phyloP scores from a whole-genome alignment of 345 rosid genomes.

The Brassica juncea region DNA sequence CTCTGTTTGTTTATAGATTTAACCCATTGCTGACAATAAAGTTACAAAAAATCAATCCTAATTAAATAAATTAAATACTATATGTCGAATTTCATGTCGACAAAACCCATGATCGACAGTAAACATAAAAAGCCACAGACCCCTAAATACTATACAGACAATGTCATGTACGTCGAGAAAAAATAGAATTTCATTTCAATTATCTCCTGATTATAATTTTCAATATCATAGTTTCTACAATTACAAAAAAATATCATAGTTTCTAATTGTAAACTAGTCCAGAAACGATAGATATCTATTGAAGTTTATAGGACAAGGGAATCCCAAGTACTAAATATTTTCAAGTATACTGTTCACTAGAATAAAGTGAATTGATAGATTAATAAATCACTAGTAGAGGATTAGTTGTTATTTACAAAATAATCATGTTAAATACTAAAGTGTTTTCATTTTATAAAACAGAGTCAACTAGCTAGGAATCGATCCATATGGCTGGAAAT shows the following conservation, averaged over 20 bases:
- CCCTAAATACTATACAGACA: not conserved
- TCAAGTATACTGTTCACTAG: constrained; percentile 31
- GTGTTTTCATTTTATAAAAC: constrained; percentile 21
- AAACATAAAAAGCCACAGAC: not conserved
- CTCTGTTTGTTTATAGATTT: not conserved
- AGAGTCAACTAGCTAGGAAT: constrained; percentile 41
- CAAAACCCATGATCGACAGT: not conserved
- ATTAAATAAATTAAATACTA: not conserved
- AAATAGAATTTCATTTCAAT: not conserved
- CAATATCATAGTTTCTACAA: not conserved
- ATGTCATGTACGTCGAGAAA: not conserved
- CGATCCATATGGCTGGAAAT: constrained; percentile 34
- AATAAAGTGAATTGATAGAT: constrained; percentile 22
- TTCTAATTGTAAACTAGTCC: not conserved
- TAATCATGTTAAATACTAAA: constrained; percentile 2
- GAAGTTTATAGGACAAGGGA: constrained; percentile 2
- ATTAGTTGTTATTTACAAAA: not conserved
- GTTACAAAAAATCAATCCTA: not conserved
- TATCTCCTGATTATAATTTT: not conserved
- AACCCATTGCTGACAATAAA: not conserved
- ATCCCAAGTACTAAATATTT: constrained; percentile 9
- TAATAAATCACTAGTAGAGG: not conserved
- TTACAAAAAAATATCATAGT: not conserved
- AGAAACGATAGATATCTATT: not conserved
- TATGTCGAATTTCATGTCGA: not conserved